Base-by-base conservation (phyloP, 805 yeast species). In the Suhomyces xylopsoci region DNA sequence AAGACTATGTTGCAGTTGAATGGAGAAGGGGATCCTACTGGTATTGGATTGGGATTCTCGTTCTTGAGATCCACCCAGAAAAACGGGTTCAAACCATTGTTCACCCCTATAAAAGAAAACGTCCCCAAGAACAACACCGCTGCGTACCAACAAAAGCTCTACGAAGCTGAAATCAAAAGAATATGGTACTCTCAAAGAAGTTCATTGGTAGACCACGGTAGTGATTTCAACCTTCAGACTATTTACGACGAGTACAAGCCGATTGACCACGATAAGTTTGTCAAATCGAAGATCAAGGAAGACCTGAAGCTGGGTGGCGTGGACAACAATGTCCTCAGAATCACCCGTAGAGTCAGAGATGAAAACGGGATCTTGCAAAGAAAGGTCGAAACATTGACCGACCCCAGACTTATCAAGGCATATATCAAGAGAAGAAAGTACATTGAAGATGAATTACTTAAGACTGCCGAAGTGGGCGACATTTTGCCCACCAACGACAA, bases 21-120 rank as follows among this genome's bases (percentile, higher is more conserved):
- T 64, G 97, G 97, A 12, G 92, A 86, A 50, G 98, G 98, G 47
- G 98, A 94, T 67, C 96, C 97, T 1, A 84, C 96, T 0, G 96
- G 96, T 22, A 83, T 88, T 57, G 94, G 96, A 2, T 88, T 90
- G 58, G 96, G 93, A 0, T 88, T 88, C 58, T 90, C 97, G 8
- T 88, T 93, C 58, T 76, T 92, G 60, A 81, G 92, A 58, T 88
- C 97, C 0, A 90, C 97, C 0, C 96, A 93, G 90, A 94, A 93
- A 68, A 97, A 96, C 63, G 96, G 97, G 1, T 93, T 93, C 68
- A 60, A 64, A 41, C 79, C 79, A 5, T 58, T 70, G 12, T 63
- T 71, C 48, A 65, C 66, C 1, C 66, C 72, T 1, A 71, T 69
- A 2, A 70, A 67, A 49, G 77, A 73, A 45, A 65, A 59, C 43